Percentiles rank a stretch among this genome's conserved stretches.
Evolutionary conservation across 1,139 yeast species (phyloP).

Genomic region (Geotrichum klebahnii): DNA sequence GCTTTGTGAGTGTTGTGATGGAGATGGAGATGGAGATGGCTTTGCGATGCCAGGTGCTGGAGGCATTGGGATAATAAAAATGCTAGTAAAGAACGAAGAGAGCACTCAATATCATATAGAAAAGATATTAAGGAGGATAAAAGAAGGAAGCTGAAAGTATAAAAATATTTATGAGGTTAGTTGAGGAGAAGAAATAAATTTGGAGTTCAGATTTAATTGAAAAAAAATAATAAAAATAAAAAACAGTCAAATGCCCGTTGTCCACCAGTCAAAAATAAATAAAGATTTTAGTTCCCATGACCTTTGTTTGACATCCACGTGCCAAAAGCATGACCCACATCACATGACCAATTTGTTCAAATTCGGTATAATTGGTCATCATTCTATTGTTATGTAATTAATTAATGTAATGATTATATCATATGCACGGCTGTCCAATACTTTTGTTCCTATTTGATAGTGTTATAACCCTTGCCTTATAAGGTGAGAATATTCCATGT

Average conservation of each 20-base stretch:
- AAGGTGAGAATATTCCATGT: not conserved
- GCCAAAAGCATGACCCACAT: too few relatives aligned
- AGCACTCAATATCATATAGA: not conserved
- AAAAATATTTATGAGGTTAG: not conserved
- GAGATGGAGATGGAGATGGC: slow-evolving; percentile 7
- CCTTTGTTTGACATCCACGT: not conserved
- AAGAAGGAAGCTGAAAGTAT: not conserved
- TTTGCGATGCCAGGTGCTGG: slow-evolving; percentile 9
- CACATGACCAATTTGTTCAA: too few relatives aligned
- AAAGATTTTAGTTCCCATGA: not conserved
- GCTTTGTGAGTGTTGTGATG: slow-evolving; percentile 3
- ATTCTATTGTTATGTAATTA: not conserved
- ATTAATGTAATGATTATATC: not conserved
- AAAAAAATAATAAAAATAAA: not conserved
- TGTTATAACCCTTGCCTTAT: not conserved
- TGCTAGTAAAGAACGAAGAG: slow-evolving; percentile 3
- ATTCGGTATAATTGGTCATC: not conserved
- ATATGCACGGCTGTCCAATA: slow-evolving; percentile 4
- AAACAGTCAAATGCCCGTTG: not conserved
- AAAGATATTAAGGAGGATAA: not conserved
- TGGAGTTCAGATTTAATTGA: not conserved
- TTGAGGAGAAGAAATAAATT: not conserved
- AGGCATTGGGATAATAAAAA: slow-evolving; percentile 11
- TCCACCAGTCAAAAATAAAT: not conserved
- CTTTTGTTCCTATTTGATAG: not conserved